These are phyloP conservation scores for Ophiocordyceps sinensis DNA, from an alignment of 2,329 filamentous ascomycete genomes.

Conservation along the genomic window DNA sequence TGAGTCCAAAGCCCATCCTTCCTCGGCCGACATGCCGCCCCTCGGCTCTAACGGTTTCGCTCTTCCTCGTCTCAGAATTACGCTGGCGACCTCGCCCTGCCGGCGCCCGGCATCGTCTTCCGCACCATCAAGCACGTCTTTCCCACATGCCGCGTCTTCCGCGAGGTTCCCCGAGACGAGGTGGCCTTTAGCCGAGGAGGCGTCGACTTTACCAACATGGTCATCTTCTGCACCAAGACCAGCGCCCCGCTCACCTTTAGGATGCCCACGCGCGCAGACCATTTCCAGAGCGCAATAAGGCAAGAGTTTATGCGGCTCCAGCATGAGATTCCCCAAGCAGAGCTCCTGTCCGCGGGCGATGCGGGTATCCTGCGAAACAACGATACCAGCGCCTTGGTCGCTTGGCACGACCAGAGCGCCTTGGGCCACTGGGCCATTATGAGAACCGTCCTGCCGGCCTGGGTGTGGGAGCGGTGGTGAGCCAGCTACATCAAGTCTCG, in stretches of 20 bases:
- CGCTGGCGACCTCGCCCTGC: conserved; percentile 70
- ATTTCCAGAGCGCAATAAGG: conserved; percentile 56
- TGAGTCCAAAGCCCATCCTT: conserved; percentile 25
- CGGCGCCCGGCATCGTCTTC: conserved; percentile 63
- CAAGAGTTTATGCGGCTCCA: conserved; percentile 56
- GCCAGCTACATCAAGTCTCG: too few species aligned
- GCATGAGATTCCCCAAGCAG: conserved; percentile 47
- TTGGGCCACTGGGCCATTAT: conserved; percentile 85
- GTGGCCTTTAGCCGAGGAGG: conserved; percentile 31
- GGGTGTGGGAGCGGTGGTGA: conserved; percentile 80
- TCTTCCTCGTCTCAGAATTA: conserved; percentile 53
- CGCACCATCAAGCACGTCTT: conserved; percentile 74
- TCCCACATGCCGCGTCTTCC: conserved; percentile 80
- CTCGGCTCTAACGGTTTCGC: background rate
- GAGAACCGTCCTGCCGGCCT: conserved; percentile 62
- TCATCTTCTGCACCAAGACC: conserved; percentile 77
- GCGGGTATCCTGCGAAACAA: conserved; percentile 43
- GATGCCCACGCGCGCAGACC: conserved; percentile 47
- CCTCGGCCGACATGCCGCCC: background rate
- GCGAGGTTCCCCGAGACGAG: conserved; percentile 49
- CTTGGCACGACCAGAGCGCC: conserved; percentile 63
- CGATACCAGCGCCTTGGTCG: conserved; percentile 50
- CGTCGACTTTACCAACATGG: conserved; percentile 84
- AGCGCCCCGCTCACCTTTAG: conserved; percentile 47
- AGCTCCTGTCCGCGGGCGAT: conserved; percentile 29